Evolutionary conservation across 257 asterid genomes (phyloP), one percentile per base, ranked within the genome.

Genomic region (Penstemon barbatus): DNA sequence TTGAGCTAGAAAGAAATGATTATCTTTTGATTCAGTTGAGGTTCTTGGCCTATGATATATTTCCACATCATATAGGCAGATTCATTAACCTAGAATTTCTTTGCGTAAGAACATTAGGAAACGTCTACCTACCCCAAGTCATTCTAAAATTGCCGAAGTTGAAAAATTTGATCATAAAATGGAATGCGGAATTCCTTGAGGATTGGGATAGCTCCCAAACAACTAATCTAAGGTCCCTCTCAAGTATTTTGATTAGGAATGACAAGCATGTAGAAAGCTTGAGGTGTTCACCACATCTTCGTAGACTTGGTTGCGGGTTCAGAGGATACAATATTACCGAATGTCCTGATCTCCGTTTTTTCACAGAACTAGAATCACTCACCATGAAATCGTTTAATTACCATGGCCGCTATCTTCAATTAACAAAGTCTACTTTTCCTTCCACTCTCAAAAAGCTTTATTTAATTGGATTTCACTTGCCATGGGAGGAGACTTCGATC

Each of bases 41-140:
- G 50, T 75, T 57, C 73, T 70, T 75, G 33, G 40, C 59, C 0
- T 1, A 43, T 7, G 1, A 1, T 7, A 2, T 2, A 1, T 8
- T 65, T 3, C 51, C 56, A 13, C 6, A 49, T 4, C 57, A 69
- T 3, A 36, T 64, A 49, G 41, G 9, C 50, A 57, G 19, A 5
- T 61, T 70, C 4, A 8, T 40, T 6, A 68, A 68, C 58, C 65
- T 74, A 0, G 61, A 68, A 64, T 51, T 65, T 49, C 64, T 75
- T 57, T 5, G 13, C 36, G 6, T 62, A 9, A 3, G 50, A 4
- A 40, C 63, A 49, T 0, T 4, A n/a, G 2, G 10, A 0, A 8
- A 13, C 12, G 36, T 63, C 25, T 3, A 41, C 9, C 10, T 69
- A 39, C 67, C 71, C 54, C 13, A n/a, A 3, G 11, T 5, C 33